Evolutionary conservation across 1,284 basidiomycete genomes (phyloP).

Genomic region (Cystobasidium sp.): DNA sequence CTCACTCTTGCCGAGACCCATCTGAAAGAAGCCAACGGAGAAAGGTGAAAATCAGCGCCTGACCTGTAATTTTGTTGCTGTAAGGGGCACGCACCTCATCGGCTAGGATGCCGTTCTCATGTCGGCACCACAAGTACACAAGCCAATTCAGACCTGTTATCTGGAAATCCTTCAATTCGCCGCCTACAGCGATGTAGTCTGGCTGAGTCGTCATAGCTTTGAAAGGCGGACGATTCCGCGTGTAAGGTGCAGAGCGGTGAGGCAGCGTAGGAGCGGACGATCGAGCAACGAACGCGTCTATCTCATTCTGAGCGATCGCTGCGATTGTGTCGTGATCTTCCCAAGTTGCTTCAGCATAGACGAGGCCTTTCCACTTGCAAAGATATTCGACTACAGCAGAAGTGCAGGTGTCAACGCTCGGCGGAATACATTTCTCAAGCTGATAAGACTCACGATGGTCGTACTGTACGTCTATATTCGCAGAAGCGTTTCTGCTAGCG

Average conservation of each 20-base stretch:
- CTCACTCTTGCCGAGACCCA: constrained; percentile 89
- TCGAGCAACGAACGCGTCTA: constrained; percentile 78
- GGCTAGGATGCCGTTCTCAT: constrained; percentile 95
- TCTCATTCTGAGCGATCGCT: constrained; percentile 64
- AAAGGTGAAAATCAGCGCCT: no score
- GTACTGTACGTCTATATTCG: constrained; percentile 64
- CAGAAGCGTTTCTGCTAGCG: constrained; percentile 71
- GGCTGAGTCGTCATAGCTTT: constrained; percentile 88
- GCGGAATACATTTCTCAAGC: background rate
- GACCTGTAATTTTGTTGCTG: background rate
- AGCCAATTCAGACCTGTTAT: constrained; percentile 98
- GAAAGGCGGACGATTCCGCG: constrained; percentile 76
- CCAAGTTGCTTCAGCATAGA: constrained; percentile 97
- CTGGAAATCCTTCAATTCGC: constrained; percentile 95
- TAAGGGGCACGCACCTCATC: constrained; percentile 69
- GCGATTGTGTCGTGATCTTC: constrained; percentile 65
- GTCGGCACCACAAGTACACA: constrained; percentile 91
- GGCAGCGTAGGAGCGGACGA: constrained; percentile 82
- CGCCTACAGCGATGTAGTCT: constrained; percentile 76
- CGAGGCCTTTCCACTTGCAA: constrained; percentile 95
- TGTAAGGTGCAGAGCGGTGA: constrained; percentile 77
- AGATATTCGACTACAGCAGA: constrained; percentile 73
- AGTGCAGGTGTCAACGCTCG: background rate
- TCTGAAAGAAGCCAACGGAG: constrained; percentile 58
- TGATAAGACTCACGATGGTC: constrained; percentile 53